Percentiles rank a stretch among this genome's conserved stretches.
Evolutionary conservation across 306 rosid species (phyloP).

Genomic region (Carpinus fangiana): DNA sequence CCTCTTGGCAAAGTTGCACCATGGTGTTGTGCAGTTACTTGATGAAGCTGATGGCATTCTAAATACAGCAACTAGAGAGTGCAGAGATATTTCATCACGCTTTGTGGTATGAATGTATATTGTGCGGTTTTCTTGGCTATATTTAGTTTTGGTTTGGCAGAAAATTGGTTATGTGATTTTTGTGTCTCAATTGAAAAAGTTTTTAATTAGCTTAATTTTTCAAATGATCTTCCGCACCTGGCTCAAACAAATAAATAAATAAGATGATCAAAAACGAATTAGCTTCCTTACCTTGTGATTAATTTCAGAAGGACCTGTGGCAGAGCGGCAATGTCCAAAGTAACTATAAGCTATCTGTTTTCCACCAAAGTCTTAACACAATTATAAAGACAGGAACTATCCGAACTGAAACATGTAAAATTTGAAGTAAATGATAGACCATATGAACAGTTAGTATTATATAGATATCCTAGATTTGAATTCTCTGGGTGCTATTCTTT

Average conservation of each 20-base stretch:
- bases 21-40: constrained; percentile 65
- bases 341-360: background rate
- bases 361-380: background rate
- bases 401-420: background rate
- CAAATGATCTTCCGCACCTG: background rate
- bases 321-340: background rate
- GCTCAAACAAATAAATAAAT: background rate
- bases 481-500: background rate
- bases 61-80: constrained; percentile 31
- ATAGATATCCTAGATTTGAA: background rate
- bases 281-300: background rate
- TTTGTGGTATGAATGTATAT: constrained; percentile 48
- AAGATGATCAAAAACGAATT: background rate
- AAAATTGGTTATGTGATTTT: constrained; percentile 5
- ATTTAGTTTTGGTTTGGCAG: constrained; percentile 3
- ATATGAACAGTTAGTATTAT: background rate
- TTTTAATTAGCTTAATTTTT: constrained; percentile 10
- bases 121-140: background rate
- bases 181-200: background rate
- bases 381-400: background rate
- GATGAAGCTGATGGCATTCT: constrained; percentile 51
- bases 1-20: constrained; percentile 77
- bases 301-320: background rate
- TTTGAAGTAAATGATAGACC: background rate
- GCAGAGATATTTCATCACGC: constrained; percentile 46